These are phyloP conservation scores for Lophiotrema nucula DNA, from an alignment of 495 filamentous ascomycete species.

Conservation along the genomic window DNA sequence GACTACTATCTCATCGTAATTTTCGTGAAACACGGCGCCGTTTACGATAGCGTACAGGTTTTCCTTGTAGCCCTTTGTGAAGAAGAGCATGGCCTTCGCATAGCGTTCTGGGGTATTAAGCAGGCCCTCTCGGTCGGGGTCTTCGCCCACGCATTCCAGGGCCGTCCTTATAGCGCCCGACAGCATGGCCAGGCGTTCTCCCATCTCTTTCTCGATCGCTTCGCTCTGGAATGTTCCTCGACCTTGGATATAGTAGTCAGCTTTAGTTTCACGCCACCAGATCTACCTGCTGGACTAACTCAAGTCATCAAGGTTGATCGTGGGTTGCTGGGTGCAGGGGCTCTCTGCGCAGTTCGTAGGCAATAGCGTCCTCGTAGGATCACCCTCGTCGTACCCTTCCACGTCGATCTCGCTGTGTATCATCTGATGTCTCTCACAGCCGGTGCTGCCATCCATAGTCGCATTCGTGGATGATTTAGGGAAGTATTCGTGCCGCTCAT, in stretches of 20 bases:
- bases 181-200: slow-evolving; percentile 70
- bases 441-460: background rate
- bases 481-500: slow-evolving; percentile 18
- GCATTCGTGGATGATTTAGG: slow-evolving; percentile 3
- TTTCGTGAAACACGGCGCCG: slow-evolving; percentile 92
- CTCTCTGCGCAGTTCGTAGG: slow-evolving; percentile 53
- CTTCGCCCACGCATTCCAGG: slow-evolving; percentile 93
- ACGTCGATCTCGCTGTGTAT: slow-evolving; percentile 31
- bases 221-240: slow-evolving; percentile 75
- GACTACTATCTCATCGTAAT: slow-evolving; percentile 95
- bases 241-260: slow-evolving; percentile 51
- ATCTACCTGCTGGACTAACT: slow-evolving; percentile 63
- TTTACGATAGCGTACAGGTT: slow-evolving; percentile 92
- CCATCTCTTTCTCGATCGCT: slow-evolving; percentile 71
- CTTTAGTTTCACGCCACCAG: background rate
- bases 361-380: slow-evolving; percentile 48
- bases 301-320: slow-evolving; percentile 73
- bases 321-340: slow-evolving; percentile 65
- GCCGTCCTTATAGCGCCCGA: slow-evolving; percentile 84
- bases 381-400: slow-evolving; percentile 56
- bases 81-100: slow-evolving; percentile 95
- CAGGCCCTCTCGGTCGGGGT: slow-evolving; percentile 87
- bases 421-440: slow-evolving; percentile 9
- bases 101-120: slow-evolving; percentile 85
- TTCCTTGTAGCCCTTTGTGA: slow-evolving; percentile 98